A percentile compares a stretch with the other conserved stretches of the same genome.
Conservation (phyloP, 805 yeast genomes). For the Myxozyma sirexii region DNA sequence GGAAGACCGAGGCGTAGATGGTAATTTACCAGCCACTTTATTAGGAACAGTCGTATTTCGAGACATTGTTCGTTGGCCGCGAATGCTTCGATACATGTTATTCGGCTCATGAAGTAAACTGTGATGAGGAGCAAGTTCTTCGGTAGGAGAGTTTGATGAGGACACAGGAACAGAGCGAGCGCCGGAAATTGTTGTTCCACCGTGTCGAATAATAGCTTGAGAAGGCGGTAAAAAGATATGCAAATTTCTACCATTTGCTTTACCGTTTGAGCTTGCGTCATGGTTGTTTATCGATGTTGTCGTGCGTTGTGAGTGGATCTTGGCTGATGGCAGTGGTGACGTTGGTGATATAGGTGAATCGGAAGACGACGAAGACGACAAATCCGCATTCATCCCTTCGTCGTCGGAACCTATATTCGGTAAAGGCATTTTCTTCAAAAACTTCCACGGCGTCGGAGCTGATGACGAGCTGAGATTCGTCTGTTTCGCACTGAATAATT, state of each 20-base stretch:
- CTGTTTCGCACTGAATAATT: neutral
- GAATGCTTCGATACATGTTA: neutral
- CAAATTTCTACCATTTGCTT: conserved; percentile 2
- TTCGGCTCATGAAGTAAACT: neutral
- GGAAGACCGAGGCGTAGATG: neutral
- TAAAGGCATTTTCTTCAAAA: conserved; percentile 22
- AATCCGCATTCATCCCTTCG: neutral
- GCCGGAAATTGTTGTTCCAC: conserved; percentile 23
- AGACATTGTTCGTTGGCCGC: neutral
- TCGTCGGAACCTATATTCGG: neutral
- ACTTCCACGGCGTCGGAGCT: conserved; percentile 38
- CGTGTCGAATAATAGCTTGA: conserved; percentile 3
- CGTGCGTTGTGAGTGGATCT: too few species aligned
- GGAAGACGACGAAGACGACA: neutral
- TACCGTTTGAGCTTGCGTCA: neutral
- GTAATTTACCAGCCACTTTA: neutral
- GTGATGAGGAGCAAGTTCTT: conserved; percentile 6
- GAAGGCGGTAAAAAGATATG: conserved; percentile 14
- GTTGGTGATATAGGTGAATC: neutral
- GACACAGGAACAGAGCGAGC: conserved; percentile 29
- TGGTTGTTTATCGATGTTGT: neutral
- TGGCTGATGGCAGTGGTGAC: neutral
- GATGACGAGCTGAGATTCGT: conserved; percentile 37
- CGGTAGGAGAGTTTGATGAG: conserved; percentile 21
- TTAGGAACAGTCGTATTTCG: neutral